phyloP scores from a whole-genome alignment of 805 yeast genomes.

The Komagataella ulmi region DNA sequence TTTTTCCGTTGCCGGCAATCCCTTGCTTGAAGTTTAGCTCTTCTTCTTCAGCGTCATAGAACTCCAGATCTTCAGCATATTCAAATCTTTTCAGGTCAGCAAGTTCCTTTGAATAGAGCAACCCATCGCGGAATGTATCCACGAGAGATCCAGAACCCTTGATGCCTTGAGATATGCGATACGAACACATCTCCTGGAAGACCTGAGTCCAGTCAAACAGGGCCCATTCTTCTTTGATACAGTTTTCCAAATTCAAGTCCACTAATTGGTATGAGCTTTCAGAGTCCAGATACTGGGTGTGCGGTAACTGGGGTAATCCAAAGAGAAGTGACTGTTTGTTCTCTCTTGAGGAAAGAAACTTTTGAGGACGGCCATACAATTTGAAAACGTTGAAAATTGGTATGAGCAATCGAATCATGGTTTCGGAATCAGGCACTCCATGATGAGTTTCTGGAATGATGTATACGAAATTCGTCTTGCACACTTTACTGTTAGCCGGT shows the following conservation, averaged over 20 bases:
- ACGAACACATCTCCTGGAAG: constrained; percentile 20
- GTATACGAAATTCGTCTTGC: constrained; percentile 12
- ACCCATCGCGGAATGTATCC: constrained; percentile 17
- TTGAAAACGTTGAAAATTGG: constrained; percentile 62
- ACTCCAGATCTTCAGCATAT: constrained; percentile 9
- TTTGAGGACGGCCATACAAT: constrained; percentile 63
- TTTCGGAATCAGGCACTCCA: constrained; percentile 60
- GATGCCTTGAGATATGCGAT: constrained; percentile 20
- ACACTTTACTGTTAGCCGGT: constrained; percentile 7
- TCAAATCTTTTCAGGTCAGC: not conserved
- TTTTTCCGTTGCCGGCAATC: not conserved
- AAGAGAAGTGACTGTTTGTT: constrained; percentile 45
- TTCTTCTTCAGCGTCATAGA: constrained; percentile 10
- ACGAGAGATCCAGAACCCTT: constrained; percentile 19
- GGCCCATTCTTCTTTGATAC: constrained; percentile 18
- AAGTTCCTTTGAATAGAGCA: constrained; percentile 13
- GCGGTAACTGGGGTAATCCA: constrained; percentile 67
- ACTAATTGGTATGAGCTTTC: constrained; percentile 17
- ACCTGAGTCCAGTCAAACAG: constrained; percentile 20
- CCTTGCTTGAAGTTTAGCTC: constrained; percentile 6
- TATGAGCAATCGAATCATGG: constrained; percentile 54
- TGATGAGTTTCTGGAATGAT: constrained; percentile 58
- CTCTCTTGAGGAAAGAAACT: constrained; percentile 42
- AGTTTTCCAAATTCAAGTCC: constrained; percentile 16
- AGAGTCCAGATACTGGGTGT: constrained; percentile 37